These are phyloP conservation scores for Amanita subjunquillea DNA, from an alignment of 768 basidiomycete species.

Conservation along the genomic window DNA sequence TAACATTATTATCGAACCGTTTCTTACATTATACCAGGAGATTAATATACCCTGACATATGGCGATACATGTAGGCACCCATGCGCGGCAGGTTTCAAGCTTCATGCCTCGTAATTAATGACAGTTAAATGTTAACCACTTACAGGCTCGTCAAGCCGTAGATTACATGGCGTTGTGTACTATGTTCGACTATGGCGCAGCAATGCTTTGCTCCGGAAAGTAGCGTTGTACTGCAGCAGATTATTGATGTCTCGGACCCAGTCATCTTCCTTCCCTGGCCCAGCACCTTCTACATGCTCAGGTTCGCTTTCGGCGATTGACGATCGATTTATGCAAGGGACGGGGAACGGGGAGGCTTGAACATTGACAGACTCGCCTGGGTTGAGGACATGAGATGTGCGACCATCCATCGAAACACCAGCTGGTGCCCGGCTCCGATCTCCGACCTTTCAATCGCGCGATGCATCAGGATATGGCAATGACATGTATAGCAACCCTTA, in stretches of 20 bases:
- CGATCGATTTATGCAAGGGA: slow-evolving; percentile 87
- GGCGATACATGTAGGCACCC: background rate
- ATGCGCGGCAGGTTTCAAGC: no score
- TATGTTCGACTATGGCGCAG: slow-evolving; percentile 63
- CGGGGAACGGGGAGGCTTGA: slow-evolving; percentile 77
- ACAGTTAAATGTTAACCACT: background rate
- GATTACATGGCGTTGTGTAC: slow-evolving; percentile 5
- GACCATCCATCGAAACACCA: slow-evolving; percentile 90
- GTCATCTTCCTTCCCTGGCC: slow-evolving; percentile 78
- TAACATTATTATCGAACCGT: no score
- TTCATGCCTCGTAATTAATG: background rate
- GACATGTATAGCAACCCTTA: slow-evolving; percentile 22
- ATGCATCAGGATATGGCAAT: background rate
- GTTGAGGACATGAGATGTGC: slow-evolving; percentile 69
- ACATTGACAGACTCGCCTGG: slow-evolving; percentile 84
- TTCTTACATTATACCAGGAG: no score
- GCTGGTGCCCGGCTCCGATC: slow-evolving; percentile 78
- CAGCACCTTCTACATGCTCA: slow-evolving; percentile 50
- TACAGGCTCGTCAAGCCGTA: no score
- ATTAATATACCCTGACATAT: background rate
- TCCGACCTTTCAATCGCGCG: slow-evolving; percentile 48
- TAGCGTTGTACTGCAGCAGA: slow-evolving; percentile 88
- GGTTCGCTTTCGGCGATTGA: slow-evolving; percentile 52
- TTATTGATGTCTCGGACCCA: slow-evolving; percentile 98
- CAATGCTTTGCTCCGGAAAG: slow-evolving; percentile 85